Evolutionary conservation across 2,329 filamentous ascomycete species (phyloP), one percentile per base, ranked within the genome.

Genomic region (Lomentospora prolificans): DNA sequence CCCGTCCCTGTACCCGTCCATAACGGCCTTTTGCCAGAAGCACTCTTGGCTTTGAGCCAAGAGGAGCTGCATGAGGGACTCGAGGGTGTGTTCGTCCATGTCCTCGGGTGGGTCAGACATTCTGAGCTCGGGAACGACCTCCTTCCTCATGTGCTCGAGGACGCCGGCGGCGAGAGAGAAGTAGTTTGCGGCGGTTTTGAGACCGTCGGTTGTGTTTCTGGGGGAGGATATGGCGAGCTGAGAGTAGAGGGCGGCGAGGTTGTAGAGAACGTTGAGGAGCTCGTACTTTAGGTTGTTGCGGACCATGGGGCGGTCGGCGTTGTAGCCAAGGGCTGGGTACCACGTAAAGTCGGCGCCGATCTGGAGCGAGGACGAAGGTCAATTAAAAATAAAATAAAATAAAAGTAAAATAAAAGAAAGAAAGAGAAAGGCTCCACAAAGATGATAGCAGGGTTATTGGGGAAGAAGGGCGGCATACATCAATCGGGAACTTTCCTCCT

Each of bases 1-100:
- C 1, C 84, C 87, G 67, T 99, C 94, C 68, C 95, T 96, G 72
- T 96, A 84, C 24, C 86, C 85, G 66, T 96, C 92, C 74, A 95
- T 91, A 57, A 95, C 91, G 1, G 94, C 92, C 68, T 96, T 97
- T 63, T 94, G 87, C 94, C 94, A 99, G 70, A 94, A 97, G 67
- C 91, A 97, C 72, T 99, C 94, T 66, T 99, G 94, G 27, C 87
- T 91, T 67, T 99, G 90, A 1, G 91, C 92, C 8, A 99, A 78
- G 67, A 95, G 83, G 28, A 99, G 77, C 67, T 92, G 82, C 62
- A 88, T 82, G 50, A 97, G 72, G 54, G 89, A 89, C 63, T 92
- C 87, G 51, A 99, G 76, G 0, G 91, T 96, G 64, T 88, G 81
- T 53, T 83, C 79, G 64, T 99, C 94, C 90, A 99, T 95, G 66